Evolutionary conservation across 306 rosid species (phyloP), one percentile per base, ranked within the genome.

Genomic region (Quercus gilva): DNA sequence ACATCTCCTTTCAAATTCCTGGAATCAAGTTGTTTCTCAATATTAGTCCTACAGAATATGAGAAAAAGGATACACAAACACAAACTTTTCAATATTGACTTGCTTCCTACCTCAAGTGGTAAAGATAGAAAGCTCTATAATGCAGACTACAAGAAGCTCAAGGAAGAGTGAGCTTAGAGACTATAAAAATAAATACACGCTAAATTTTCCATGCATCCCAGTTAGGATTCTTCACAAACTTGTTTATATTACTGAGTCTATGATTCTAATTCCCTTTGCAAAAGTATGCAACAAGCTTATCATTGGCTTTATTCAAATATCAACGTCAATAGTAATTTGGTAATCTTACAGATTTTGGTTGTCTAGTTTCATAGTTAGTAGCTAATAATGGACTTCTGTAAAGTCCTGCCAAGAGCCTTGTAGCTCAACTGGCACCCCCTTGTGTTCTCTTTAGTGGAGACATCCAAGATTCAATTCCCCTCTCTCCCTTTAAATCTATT

Each of bases 1-100:
- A 65, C 88, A 69, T 69, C 92, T 79, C 84, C 78, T 84, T 75
- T 81, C 74, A 80, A 84, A 81, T 82, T 86, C 76, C 85, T 89
- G 29, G 87, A 84, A 78, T 82, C 80, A 73, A 87, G 84, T 69
- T 79, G 71, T 21, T 80, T 67, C 73, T 86, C 94, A 75, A 81
- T 81, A 35, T 77, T 84, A 74, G 41, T 80, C 90, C 99, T 91
- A 51, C 25, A 75, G 73, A 81, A 78, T 56, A 82, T 53, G 26
- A 21, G 14, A 19, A 70, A 60, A 9, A 20, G 13, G 5, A 63
- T 15, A 43, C 68, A 53, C 78, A 79, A 60, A 71, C 15, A 5
- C 25, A 33, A 23, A 23, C 13, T 9, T 59, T 9, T 15, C n/a
- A 67, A 35, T 7, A 18, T 18, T 67, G 52, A 67, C 8, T 35